These are phyloP conservation scores for Colletotrichum filicis DNA, from an alignment of 2,329 filamentous ascomycete species.

Conservation along the genomic window DNA sequence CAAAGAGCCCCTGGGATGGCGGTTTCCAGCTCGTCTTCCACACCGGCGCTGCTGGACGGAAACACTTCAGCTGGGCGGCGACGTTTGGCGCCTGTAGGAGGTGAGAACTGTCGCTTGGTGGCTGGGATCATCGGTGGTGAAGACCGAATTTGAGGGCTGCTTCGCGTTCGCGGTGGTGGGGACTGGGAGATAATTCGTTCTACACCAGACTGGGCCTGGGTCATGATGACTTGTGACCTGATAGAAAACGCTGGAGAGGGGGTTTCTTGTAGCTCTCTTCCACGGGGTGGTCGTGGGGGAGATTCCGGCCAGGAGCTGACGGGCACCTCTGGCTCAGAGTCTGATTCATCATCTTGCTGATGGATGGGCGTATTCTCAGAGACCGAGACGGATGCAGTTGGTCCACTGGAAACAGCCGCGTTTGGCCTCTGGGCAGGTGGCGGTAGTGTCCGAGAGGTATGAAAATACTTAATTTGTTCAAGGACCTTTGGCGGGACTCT, in stretches of 20 bases:
- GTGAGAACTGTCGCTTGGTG: background rate
- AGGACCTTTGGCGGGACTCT: conserved; percentile 51
- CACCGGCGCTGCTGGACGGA: conserved; percentile 36
- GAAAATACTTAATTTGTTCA: conserved; percentile 41
- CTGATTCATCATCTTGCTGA: background rate
- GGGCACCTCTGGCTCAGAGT: background rate
- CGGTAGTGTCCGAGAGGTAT: conserved; percentile 28
- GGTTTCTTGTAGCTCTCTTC: background rate
- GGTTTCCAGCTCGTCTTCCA: conserved; percentile 51
- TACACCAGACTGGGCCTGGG: conserved; percentile 1
- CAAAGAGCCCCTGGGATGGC: conserved; percentile 45
- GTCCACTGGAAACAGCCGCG: background rate
- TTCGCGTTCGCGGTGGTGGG: conserved; percentile 9
- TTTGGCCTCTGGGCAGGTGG: conserved; percentile 30
- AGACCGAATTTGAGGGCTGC: conserved; percentile 17
- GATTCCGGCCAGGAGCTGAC: conserved; percentile 39
- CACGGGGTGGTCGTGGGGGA: conserved; percentile 22
- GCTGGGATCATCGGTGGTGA: conserved; percentile 15
- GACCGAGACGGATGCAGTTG: background rate
- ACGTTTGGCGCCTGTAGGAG: conserved; percentile 11
- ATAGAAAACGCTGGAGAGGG: conserved; percentile 20
- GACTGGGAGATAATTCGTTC: conserved; percentile 25
- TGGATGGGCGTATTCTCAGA: background rate
- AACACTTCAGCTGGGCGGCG: conserved; percentile 15
- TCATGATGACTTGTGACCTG: conserved; percentile 21